Percentiles rank a stretch among this genome's conserved stretches.
Conservation (phyloP, 78 protist species). For the Dictyostelium citrinum region DNA sequence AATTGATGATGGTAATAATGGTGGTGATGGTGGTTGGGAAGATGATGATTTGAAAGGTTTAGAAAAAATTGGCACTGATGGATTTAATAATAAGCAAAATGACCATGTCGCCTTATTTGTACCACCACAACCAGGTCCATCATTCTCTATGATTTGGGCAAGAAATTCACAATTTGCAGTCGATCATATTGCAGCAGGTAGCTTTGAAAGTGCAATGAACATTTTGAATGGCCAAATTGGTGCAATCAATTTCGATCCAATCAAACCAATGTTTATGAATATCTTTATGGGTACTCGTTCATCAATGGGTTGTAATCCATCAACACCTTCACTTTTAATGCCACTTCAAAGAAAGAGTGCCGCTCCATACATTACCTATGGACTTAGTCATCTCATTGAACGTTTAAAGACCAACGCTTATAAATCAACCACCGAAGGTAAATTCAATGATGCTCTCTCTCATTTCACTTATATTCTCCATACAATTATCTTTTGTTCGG, state of each 20-base stretch:
- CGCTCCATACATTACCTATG: slow-evolving; percentile 33
- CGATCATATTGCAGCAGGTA: slow-evolving; percentile 95
- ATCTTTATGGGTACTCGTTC: slow-evolving; percentile 54
- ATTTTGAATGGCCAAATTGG: slow-evolving; percentile 91
- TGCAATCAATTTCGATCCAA: slow-evolving; percentile 90
- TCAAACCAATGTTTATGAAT: slow-evolving; percentile 81
- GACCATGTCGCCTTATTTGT: slow-evolving; percentile 41
- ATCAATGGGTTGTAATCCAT: background rate
- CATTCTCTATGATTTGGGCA: slow-evolving; percentile 80
- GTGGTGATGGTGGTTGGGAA: slow-evolving; percentile 76
- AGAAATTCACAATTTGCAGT: slow-evolving; percentile 80
- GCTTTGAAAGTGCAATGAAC: slow-evolving; percentile 91
- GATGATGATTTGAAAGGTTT: slow-evolving; percentile 28
- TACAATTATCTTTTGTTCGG: slow-evolving; percentile 55
- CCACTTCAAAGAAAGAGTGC: slow-evolving; percentile 61
- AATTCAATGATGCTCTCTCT: slow-evolving; percentile 86
- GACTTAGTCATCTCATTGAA: background rate
- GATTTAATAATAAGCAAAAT: slow-evolving; percentile 12
- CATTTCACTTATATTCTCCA: slow-evolving; percentile 72
- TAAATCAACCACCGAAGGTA: slow-evolving; percentile 85
- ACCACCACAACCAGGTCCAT: slow-evolving; percentile 79
- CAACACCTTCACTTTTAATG: background rate
- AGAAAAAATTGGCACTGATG: slow-evolving; percentile 34
- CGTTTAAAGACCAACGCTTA: slow-evolving; percentile 71
- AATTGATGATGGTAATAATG: slow-evolving; percentile 33